Conservation (phyloP, 2,329 filamentous ascomycete genomes). For the Cercospora berteroae region DNA sequence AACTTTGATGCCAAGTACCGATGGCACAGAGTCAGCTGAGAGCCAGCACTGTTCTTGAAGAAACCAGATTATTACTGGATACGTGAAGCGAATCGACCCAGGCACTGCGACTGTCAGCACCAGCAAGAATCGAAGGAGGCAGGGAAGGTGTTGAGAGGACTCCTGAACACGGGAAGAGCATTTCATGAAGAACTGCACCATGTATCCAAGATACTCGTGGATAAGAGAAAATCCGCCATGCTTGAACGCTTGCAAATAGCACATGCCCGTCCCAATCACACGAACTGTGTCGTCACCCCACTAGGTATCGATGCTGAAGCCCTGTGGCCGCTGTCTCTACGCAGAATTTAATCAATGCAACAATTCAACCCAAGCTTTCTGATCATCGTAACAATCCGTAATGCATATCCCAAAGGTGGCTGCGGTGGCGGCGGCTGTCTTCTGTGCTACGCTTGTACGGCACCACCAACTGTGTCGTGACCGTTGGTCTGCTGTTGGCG, state of each 20-base stretch:
- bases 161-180: background rate
- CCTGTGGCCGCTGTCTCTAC: background rate
- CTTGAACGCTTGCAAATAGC: background rate
- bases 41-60: background rate
- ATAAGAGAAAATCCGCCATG: background rate
- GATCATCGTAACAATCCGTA: background rate
- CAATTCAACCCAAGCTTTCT: background rate
- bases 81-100: background rate
- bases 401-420: background rate
- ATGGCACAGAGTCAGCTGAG: background rate
- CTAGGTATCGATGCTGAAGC: background rate
- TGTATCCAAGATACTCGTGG: background rate
- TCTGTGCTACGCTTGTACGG: slow-evolving; percentile 3
- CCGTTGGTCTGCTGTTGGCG: slow-evolving; percentile 1
- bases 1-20: background rate
- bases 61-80: background rate
- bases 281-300: background rate
- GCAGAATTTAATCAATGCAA: background rate
- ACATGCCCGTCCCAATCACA: background rate
- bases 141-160: background rate
- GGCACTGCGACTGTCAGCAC: background rate
- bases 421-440: background rate
- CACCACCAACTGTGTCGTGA: slow-evolving; percentile 13
- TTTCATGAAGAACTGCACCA: background rate
- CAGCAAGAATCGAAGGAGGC: background rate